Evolutionary conservation across 768 basidiomycete genomes (phyloP).

Genomic region (Clitopilus passeckerianus): DNA sequence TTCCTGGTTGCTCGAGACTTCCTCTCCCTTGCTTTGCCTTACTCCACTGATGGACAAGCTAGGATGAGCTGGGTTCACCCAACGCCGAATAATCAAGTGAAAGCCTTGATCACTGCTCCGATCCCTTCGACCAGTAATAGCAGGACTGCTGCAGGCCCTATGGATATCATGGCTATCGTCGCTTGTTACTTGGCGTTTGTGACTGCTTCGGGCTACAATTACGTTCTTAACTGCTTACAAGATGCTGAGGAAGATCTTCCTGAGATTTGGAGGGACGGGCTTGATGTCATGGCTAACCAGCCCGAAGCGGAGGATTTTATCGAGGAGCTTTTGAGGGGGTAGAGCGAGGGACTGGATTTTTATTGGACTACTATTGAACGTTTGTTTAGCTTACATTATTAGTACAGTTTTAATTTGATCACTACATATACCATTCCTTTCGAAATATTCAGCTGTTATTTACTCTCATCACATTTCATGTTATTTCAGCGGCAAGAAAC

Average conservation of each 20-base stretch:
- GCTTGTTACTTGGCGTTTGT: conserved; percentile 19
- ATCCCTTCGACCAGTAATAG: not conserved
- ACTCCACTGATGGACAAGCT: conserved; percentile 15
- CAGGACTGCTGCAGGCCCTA: conserved; percentile 6
- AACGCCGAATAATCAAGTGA: conserved; percentile 8
- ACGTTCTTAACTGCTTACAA: conserved; percentile 14
- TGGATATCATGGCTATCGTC: conserved; percentile 19
- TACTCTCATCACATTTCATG: not conserved
- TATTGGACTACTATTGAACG: too few species aligned
- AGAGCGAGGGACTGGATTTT: not conserved
- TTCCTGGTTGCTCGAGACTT: conserved; percentile 38
- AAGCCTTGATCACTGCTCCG: conserved; percentile 18
- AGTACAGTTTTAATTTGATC: too few species aligned
- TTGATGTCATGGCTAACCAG: conserved; percentile 8
- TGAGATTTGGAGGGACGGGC: conserved; percentile 14
- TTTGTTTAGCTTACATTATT: too few species aligned
- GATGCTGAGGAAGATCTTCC: conserved; percentile 14
- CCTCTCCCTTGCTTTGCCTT: conserved; percentile 33
- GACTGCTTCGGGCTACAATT: conserved; percentile 13
- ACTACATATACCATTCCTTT: too few species aligned
- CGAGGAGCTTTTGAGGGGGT: conserved; percentile 9
- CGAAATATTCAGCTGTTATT: not conserved
- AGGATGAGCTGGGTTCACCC: conserved; percentile 4
- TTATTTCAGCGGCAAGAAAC: not conserved
- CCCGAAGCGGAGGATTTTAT: conserved; percentile 9